Base-by-base conservation (phyloP, 129 eudicot species). In the Tagetes patula region DNA sequence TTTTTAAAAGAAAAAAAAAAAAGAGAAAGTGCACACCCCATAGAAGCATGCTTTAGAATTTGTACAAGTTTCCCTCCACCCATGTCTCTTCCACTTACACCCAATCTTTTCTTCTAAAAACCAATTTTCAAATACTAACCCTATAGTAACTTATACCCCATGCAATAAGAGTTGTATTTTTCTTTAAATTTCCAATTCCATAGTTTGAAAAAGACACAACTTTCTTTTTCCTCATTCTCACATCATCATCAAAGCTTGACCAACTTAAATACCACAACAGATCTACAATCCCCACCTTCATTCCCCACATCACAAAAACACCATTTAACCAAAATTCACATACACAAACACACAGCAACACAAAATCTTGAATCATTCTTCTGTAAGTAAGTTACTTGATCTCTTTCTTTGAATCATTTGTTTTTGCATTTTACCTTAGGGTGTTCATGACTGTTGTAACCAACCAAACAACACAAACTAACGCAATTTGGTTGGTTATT, bases 1-100 rank as follows among this genome's bases (percentile, higher is more conserved):
- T 53, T 58, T 49, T 4, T 30, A 1, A 12, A 20, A 47, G 0
- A 12, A 12, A 42, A 1, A 50, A 20, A 9, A 58, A 14, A 48
- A 62, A 47, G 34, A 10, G 12, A 69, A 58, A 55, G 55, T 66
- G 73, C 67, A 14, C 6, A 41, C 20, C 41, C 71, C 61, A 76
- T 67, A 43, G 80, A 67, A 71, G 67, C 77, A 71, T 64, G 82
- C 73, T 72, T 65, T 79, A 52, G 36, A 64, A 53, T 72, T 79
- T 79, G 78, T 79, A 79, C 82, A 71, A 27, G 13, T 79, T 79
- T 79, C 82, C 82, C 82, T 78, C 82, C 82, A 71, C 82, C 52
- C 68, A 64, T 64, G 77, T 48, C 70, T 60, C 72, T 63, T 78
- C 49, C 43, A 67, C 74, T 76, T 76, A 45, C 75, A 76, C 53